These are phyloP conservation scores for Scedosporium aurantiacum DNA, from an alignment of 2,329 filamentous ascomycete species.

Conservation along the genomic window DNA sequence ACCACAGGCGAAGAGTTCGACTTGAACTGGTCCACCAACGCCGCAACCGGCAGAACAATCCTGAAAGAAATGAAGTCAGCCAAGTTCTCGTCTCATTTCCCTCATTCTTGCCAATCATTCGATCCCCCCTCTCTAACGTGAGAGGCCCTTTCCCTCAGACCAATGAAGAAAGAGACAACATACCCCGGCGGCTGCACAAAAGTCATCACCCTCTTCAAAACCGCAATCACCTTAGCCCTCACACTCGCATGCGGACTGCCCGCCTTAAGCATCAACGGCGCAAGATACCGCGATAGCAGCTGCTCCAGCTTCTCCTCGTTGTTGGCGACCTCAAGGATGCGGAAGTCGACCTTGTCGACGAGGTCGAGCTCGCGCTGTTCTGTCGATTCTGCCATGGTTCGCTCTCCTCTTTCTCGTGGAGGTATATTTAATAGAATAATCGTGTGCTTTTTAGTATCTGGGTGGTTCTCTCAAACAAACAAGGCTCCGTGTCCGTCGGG, in stretches of 20 bases:
- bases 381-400: conserved; percentile 25
- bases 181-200: conserved; percentile 43
- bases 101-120: background rate
- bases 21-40: conserved; percentile 83
- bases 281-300: conserved; percentile 66
- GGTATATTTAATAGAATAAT: background rate
- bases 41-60: conserved; percentile 73
- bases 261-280: conserved; percentile 76
- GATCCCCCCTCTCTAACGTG: background rate
- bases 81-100: background rate
- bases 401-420: background rate
- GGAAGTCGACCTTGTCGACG: conserved; percentile 74
- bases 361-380: conserved; percentile 70
- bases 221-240: conserved; percentile 56
- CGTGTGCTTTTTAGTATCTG: no score
- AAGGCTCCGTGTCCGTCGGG: no score
- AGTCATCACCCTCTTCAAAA: conserved; percentile 40
- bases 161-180: conserved; percentile 10
- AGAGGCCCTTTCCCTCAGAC: background rate
- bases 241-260: conserved; percentile 71
- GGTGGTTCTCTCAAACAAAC: no score
- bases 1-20: conserved; percentile 60
- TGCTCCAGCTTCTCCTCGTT: conserved; percentile 74
- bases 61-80: conserved; percentile 18
- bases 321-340: conserved; percentile 67